Base-by-base conservation (phyloP, 2,329 filamentous ascomycete genomes). In the Scortechinia acanthostroma region DNA sequence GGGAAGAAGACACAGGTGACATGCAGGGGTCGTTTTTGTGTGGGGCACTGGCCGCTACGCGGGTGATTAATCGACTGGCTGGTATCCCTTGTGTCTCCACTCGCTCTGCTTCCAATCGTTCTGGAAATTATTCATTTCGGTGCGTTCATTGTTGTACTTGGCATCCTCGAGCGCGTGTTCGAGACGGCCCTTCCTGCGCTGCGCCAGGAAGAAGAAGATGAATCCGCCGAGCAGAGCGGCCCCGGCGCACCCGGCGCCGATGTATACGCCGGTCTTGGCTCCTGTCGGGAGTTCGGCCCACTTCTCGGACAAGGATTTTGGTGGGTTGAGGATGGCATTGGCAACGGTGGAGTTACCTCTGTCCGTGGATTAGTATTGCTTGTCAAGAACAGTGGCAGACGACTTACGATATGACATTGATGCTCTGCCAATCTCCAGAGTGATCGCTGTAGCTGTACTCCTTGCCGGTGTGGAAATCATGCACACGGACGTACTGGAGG, bases 391-490 rank as follows among this genome's bases (percentile, higher is more conserved):
- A n/a, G 25, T 30, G n/a, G 25, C 10, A 30, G 25, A 30, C 10
- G 25, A 30, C 25, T 10, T 30, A 30, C 35, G 14, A 82, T 19
- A 73, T 68, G 14, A 83, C 73, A 46, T 70, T 62, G 55, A 88
- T 88, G 23, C 79, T 83, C 46, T 70, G 53, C 77, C 80, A 85
- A 13, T 65, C 73, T 30, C 84, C 84, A 49, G 65, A 74, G 23
- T 69, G 69, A 51, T 83, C 80, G 45, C 73, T 71, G 58, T 87
- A 88, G 45, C 65, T 67, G 64, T 88, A 88, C 44, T 77, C 67
- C 1, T 70, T 76, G 33, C 84, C 84, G 17, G 82, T 86, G 3
- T 83, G 87, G 61, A 87, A 88, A 61, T 88, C 83, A 42, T 74
- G 74, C n/a, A 85, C 75, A 20, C 70, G 71, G 51, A 87, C 65